phyloP scores from a whole-genome alignment of 2,329 filamentous ascomycete species.

The Pseudogymnoascus sp. region DNA sequence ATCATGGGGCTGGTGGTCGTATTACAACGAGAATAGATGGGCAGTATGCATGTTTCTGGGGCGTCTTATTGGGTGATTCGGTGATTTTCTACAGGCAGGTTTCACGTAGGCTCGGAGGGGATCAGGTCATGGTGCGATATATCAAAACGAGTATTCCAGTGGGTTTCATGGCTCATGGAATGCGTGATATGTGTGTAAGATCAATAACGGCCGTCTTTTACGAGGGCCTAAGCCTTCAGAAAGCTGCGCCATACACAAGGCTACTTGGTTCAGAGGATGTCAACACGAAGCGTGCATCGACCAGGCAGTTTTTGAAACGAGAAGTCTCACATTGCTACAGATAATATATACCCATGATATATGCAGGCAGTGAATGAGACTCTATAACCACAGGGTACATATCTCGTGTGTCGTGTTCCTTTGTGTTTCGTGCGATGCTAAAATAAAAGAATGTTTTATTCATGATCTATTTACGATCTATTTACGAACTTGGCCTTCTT shows the following conservation, averaged over 20 bases:
- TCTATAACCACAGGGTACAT: neutral
- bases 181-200: neutral
- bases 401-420: neutral
- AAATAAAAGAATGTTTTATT: neutral
- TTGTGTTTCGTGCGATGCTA: neutral
- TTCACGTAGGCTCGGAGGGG: neutral
- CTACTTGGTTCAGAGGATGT: neutral
- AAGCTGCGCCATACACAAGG: neutral
- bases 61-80: neutral
- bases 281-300: neutral
- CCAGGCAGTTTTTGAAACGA: neutral
- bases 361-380: neutral
- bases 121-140: neutral
- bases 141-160: neutral
- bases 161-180: neutral
- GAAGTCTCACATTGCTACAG: neutral
- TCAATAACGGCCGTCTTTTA: neutral
- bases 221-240: neutral
- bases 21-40: slow-evolving; percentile 68
- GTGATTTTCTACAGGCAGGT: neutral
- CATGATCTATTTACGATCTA: neutral
- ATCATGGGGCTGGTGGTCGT: slow-evolving; percentile 94
- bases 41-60: neutral
- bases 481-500: neutral
- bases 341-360: neutral